Evolutionary conservation across 2,329 filamentous ascomycete genomes (phyloP), one percentile per base, ranked within the genome.

Genomic region (Cercospora beticola): DNA sequence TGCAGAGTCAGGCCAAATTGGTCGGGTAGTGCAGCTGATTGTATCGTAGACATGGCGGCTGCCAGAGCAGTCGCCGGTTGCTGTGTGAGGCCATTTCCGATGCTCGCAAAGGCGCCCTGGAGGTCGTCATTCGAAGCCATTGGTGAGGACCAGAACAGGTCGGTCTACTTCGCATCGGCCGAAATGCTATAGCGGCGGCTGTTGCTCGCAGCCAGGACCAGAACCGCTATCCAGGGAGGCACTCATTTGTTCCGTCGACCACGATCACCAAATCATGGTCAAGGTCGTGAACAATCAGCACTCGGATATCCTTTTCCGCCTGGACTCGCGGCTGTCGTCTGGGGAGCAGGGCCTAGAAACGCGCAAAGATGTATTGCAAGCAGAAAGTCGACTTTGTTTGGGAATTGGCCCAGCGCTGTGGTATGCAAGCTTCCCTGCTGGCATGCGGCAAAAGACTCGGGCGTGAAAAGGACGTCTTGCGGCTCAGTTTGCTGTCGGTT

Each of bases 381-480:
- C 66, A 54, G 69, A 60, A 56, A 63, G 23, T n/a, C 28, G 56
- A 66, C 26, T 61, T 46, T 57, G 23, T 46, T 21, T 59, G 30
- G 18, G 57, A 26, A 21, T 40, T 40, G 66, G 33, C 63, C 52
- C 60, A 52, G 54, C 60, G 52, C 56, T 64, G 66, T 68, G 70
- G 57, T 70, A 70, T 72, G 68, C 67, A 16, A 66, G 54, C 10
- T 64, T 61, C 59, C 58, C 12, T 30, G 28, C 54, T 68, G 66
- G 66, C 60, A 67, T 62, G 69, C 54, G 63, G 60, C 40, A 60
- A 43, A 61, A 57, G 28, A 43, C 43, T 52, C 56, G 58, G 49
- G 60, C 28, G 40, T 62, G 43, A 30, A 40, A 52, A 36, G 31
- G 28, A 28, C 21, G 52, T 30, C 21, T 31, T 23, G 21, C 59